phyloP scores from a whole-genome alignment of 2,329 filamentous ascomycete species.

The Dendrostoma leiphaemia region DNA sequence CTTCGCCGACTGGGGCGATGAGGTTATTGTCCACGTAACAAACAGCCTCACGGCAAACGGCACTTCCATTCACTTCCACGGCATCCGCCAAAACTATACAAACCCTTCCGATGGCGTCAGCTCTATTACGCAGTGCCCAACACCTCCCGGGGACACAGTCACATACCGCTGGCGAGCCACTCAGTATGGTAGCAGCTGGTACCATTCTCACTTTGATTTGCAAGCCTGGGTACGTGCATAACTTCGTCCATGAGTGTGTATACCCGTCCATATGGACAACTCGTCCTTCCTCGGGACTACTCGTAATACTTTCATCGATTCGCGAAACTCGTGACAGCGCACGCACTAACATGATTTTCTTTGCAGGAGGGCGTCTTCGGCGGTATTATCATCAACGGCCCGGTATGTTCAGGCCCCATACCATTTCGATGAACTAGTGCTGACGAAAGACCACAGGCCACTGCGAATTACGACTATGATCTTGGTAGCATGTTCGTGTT shows the following conservation, averaged over 20 bases:
- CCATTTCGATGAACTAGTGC: too few relatives aligned
- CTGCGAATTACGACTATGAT: conserved; percentile 61
- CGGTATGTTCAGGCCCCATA: conserved; percentile 45
- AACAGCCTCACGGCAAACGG: conserved; percentile 34
- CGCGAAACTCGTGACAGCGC: too few relatives aligned
- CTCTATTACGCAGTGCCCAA: conserved; percentile 44
- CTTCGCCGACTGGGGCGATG: conserved; percentile 34
- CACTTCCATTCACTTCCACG: conserved; percentile 38
- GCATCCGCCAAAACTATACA: conserved; percentile 32
- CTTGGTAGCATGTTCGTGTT: conserved; percentile 56
- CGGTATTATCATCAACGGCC: conserved; percentile 60
- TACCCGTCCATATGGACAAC: too few relatives aligned
- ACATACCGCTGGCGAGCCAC: conserved; percentile 58
- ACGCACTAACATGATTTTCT: too few relatives aligned
- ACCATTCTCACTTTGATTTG: conserved; percentile 56
- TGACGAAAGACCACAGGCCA: too few relatives aligned
- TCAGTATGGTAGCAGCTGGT: conserved; percentile 54
- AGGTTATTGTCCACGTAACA: conserved; percentile 29
- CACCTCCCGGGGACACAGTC: conserved; percentile 45
- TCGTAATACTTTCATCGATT: too few relatives aligned
- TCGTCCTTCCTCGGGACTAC: too few relatives aligned
- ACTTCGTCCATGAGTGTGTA: too few relatives aligned
- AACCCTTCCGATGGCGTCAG: conserved; percentile 39
- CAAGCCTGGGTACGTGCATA: too few relatives aligned
- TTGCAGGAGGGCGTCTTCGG: conserved; percentile 60